These are phyloP conservation scores for Millerozyma acaciae DNA, from an alignment of 805 yeast species.

Conservation along the genomic window DNA sequence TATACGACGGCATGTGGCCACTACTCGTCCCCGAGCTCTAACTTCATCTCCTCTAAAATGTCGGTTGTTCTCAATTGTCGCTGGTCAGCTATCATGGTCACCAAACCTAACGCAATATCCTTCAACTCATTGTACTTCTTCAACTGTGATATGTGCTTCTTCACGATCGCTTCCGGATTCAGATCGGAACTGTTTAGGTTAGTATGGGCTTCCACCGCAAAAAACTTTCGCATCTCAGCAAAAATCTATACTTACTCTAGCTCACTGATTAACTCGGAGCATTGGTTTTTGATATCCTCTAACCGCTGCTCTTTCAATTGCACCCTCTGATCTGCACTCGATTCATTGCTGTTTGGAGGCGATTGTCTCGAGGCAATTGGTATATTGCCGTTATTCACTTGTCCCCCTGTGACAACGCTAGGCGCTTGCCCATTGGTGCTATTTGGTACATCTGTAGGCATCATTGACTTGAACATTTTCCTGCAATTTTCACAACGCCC, in stretches of 20 bases:
- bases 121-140: conserved; percentile 60
- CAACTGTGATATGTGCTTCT: conserved; percentile 48
- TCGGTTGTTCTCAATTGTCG: conserved; percentile 43
- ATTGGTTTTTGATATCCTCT: conserved; percentile 31
- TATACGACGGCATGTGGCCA: no score
- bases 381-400: background rate
- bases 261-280: conserved; percentile 28
- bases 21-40: conserved; percentile 12
- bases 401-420: background rate
- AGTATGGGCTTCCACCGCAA: conserved; percentile 3
- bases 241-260: conserved; percentile 17
- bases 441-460: conserved; percentile 5
- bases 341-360: background rate
- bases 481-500: no score
- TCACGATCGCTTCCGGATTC: conserved; percentile 45
- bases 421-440: conserved; percentile 1
- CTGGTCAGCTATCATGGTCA: conserved; percentile 59
- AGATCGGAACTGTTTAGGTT: conserved; percentile 15
- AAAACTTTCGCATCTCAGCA: background rate
- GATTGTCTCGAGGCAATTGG: background rate
- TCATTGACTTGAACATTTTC: conserved; percentile 7
- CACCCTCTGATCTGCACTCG: conserved; percentile 8
- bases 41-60: conserved; percentile 51
- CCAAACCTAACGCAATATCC: conserved; percentile 56
- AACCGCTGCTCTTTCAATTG: conserved; percentile 16